Evolutionary conservation across 2,329 filamentous ascomycete species (phyloP).

Genomic region (Blumeria graminis): DNA sequence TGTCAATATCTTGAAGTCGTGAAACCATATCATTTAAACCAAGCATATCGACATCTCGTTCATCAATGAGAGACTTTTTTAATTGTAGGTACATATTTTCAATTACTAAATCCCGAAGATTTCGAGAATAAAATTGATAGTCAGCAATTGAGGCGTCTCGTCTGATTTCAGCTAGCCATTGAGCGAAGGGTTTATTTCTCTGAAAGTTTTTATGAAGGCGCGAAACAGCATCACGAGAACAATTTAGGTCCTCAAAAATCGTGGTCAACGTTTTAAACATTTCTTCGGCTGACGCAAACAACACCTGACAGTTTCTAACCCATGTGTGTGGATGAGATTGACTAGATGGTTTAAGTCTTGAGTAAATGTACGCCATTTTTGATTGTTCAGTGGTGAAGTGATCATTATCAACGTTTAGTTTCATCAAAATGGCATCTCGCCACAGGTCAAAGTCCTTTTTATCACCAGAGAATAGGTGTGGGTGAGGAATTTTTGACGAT

Average conservation of each 20-base stretch:
- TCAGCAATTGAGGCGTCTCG: not conserved
- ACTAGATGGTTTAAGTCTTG: not conserved
- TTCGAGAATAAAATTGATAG: not conserved
- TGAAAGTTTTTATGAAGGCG: not conserved
- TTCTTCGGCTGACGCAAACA: not conserved
- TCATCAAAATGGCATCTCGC: not conserved
- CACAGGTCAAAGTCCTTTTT: conserved; percentile 2
- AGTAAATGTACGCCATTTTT: not conserved
- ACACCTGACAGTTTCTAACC: not conserved
- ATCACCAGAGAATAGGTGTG: not conserved
- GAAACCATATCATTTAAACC: not conserved
- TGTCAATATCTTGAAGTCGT: not conserved
- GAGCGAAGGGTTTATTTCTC: not conserved
- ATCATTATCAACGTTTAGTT: not conserved
- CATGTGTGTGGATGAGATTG: not conserved
- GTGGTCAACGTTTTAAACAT: not conserved
- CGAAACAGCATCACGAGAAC: not conserved
- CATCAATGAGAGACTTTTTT: not conserved
- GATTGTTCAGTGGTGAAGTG: not conserved
- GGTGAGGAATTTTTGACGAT: too few species aligned
- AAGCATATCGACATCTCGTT: not conserved
- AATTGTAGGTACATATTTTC: not conserved
- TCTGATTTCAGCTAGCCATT: not conserved
- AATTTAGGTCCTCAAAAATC: not conserved
- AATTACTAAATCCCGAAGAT: not conserved